These are phyloP conservation scores for Nicotiana noctiflora DNA, from an alignment of 257 asterid species.

Conservation along the genomic window DNA sequence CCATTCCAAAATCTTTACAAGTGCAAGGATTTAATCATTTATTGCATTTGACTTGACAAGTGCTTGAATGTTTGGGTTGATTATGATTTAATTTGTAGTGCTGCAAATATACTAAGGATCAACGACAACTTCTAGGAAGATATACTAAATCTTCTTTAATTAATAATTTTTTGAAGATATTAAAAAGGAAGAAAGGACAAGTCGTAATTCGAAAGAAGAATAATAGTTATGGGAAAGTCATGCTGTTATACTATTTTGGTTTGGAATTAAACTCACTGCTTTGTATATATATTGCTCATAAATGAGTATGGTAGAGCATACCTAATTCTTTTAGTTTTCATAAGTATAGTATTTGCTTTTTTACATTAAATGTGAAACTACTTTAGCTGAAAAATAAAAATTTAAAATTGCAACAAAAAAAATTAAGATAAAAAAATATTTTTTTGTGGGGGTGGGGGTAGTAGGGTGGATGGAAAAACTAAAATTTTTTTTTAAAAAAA, in stretches of 20 bases:
- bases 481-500: too few relatives aligned
- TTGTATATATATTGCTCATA: not conserved
- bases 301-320: constrained; percentile 7
- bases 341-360: not conserved
- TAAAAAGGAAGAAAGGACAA: not conserved
- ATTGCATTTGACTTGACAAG: too few relatives aligned
- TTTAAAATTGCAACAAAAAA: too few relatives aligned
- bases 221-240: constrained; percentile 7
- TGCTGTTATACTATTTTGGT: not conserved
- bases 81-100: not conserved
- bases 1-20: too few relatives aligned
- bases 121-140: not conserved
- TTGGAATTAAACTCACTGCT: not conserved
- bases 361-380: not conserved
- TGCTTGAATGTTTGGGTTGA: not conserved
- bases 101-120: not conserved
- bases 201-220: not conserved
- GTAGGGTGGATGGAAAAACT: too few relatives aligned
- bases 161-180: not conserved
- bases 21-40: too few relatives aligned
- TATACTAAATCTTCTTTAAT: constrained; percentile 8
- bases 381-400: not conserved
- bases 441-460: too few relatives aligned
- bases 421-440: too few relatives aligned
- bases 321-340: constrained; percentile 8